Evolutionary conservation across 2,329 filamentous ascomycete genomes (phyloP), one percentile per base, ranked within the genome.

Genomic region (Calonectria ilicicola): DNA sequence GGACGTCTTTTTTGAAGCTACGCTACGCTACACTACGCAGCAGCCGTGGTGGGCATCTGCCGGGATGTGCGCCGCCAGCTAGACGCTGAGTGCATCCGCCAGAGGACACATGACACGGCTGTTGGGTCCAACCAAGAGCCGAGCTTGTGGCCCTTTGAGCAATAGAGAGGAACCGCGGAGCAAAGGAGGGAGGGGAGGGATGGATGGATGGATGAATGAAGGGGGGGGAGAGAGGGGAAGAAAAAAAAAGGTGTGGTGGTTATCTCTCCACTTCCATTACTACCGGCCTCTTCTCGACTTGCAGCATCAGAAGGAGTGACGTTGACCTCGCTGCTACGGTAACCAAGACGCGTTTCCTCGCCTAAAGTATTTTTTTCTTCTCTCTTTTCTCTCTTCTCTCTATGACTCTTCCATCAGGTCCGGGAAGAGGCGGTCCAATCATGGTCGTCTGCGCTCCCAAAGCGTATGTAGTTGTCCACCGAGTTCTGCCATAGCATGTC

Each of bases 391-490:
- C 32, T 35, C 7, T 58, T 38, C n/a, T 15, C 21, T 21, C 32
- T 53, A 58, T 15, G 53, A 26, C 12, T 58, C 53, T n/a, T 58
- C 32, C 53, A 58, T 49, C 40, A 27, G 42, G 29, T 53, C 51
- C 5, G 62, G 62, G 40, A 70, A 62, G 17, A 65, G 62, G 14
- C 29, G 14, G 23, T 70, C 32, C 32, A 42, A 40, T 27, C 19
- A 17, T 32, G 38, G 35, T 65, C 70, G 35, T 62, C 51, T 42
- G 38, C 58, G 56, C 62, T 29, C 14, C 69, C 72, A 21, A 58
- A 69, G 44, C 75, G 73, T 12, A 81, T 60, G 60, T 80, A 81
- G 21, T 80, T 76, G 32, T 83, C 81, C 32, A 82, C 78, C 14
- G 73, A 77, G 21, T 75, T 78, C 79, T 82, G 53, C 17, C 32